Evolutionary conservation across 148 eudicot genomes (phyloP).

Genomic region (Silene conica): DNA sequence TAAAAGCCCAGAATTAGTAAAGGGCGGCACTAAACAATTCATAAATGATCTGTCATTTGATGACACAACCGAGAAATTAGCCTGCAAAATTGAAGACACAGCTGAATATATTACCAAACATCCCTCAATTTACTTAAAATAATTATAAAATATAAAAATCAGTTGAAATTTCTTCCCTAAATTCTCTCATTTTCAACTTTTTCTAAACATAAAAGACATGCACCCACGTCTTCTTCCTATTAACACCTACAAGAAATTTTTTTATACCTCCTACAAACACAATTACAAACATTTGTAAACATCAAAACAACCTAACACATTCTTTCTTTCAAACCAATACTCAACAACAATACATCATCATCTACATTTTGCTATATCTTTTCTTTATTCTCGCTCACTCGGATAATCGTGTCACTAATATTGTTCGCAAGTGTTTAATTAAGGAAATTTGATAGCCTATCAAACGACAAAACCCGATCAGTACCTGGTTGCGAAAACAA

Average conservation of each 20-base stretch:
- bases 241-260: not conserved
- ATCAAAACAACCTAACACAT: not conserved
- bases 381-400: not conserved
- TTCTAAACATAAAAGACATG: slow-evolving; percentile 22
- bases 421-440: not conserved
- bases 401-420: not conserved
- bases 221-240: slow-evolving; percentile 32
- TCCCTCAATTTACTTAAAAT: slow-evolving; percentile 27
- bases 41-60: not conserved
- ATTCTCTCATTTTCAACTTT: slow-evolving; percentile 7
- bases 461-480: slow-evolving; percentile 9
- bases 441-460: slow-evolving; percentile 2
- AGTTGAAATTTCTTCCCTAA: slow-evolving; percentile 10
- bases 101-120: slow-evolving; percentile 20
- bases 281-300: not conserved
- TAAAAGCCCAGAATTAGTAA: not conserved
- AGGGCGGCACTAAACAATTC: not conserved
- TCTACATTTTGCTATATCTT: not conserved
- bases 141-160: slow-evolving; percentile 4
- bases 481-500: too few relatives aligned
- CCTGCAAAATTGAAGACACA: slow-evolving; percentile 10
- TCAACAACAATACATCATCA: not conserved
- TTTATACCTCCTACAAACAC: slow-evolving; percentile 10
- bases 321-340: not conserved
- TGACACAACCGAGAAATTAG: slow-evolving; percentile 19